Evolutionary conservation across 805 yeast species (phyloP), one percentile per base, ranked within the genome.

Genomic region (Candida peoriensis): DNA sequence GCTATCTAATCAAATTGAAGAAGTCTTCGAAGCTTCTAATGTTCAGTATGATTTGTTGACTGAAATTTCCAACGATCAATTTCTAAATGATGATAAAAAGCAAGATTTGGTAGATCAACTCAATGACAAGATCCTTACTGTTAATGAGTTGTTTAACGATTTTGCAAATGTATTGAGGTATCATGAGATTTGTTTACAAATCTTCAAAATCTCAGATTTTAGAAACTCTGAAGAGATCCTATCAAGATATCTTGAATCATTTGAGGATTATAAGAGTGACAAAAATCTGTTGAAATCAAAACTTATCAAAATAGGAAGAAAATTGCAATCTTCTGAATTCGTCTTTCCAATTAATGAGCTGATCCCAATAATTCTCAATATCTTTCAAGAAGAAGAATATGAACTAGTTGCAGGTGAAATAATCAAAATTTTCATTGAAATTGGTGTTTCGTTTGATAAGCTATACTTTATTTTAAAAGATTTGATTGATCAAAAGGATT

Each of bases 141-240:
- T 88, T 21, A 80, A 83, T 49, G 93, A 83, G 38, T 63, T 93
- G 34, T 90, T 78, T 66, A 90, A 93, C 61, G 81, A 76, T 43
- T 90, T 71, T 58, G 86, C 95, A 10, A 89, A 83, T 48, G 95
- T 95, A 17, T 64, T 89, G 41, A 90, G 90, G 6, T 90, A 89
- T 54, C 78, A 80, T 58, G 95, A 85, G 47, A 67, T 90, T 33
- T 82, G 95, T 42, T 66, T 89, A 39, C 60, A 76, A 26, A 78
- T 88, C 12, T 85, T 83, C 66, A 83, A 85, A 52, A 74, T 82
- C 11, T 79, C 97, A 3, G 96, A 90, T 52, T 81, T 81, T 58
- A 76, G 90, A 52, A 85, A 85, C 50, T 70, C 79, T 10, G 95
- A 85, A 46, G 96, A 85, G 55, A 82, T 90, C 35, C 62, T 78